These are phyloP conservation scores for Sphagnurus paluster DNA, from an alignment of 1,284 basidiomycete species.

Conservation along the genomic window DNA sequence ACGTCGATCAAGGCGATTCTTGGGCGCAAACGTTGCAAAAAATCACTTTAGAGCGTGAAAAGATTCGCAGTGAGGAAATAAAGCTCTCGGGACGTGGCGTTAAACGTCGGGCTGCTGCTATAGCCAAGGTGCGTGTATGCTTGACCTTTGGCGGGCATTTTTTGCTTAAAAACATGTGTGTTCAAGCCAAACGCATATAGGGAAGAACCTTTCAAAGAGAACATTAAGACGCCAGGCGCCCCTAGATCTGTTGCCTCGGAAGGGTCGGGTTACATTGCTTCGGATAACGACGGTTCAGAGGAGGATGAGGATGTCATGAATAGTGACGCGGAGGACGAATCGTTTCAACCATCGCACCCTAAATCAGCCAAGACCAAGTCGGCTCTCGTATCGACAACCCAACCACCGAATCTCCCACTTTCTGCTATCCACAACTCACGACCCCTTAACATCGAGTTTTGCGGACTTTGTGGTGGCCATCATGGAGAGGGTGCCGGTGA, in stretches of 20 bases:
- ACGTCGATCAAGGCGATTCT: slow-evolving; percentile 66
- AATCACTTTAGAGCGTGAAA: slow-evolving; percentile 55
- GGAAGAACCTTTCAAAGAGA: slow-evolving; percentile 30
- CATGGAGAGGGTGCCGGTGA: slow-evolving; percentile 46
- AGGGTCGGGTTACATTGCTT: slow-evolving; percentile 33
- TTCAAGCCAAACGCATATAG: slow-evolving; percentile 24
- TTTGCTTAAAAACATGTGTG: neutral
- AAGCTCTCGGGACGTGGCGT: slow-evolving; percentile 64
- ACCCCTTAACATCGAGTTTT: slow-evolving; percentile 27
- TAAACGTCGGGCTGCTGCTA: slow-evolving; percentile 65
- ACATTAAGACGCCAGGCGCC: slow-evolving; percentile 20
- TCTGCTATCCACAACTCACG: slow-evolving; percentile 9
- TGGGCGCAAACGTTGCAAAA: slow-evolving; percentile 75
- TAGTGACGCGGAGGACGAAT: slow-evolving; percentile 25
- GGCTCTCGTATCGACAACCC: neutral
- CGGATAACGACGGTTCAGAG: slow-evolving; percentile 30
- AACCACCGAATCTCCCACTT: slow-evolving; percentile 1
- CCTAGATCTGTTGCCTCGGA: slow-evolving; percentile 28
- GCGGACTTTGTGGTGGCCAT: slow-evolving; percentile 60
- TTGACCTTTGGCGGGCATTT: slow-evolving; percentile 1
- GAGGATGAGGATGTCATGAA: slow-evolving; percentile 23
- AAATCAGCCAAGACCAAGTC: slow-evolving; percentile 8
- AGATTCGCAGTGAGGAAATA: slow-evolving; percentile 46
- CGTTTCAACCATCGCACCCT: slow-evolving; percentile 14
- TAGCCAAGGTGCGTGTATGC: slow-evolving; percentile 47